These are phyloP conservation scores for Hortiboletus flavorubellus DNA, from an alignment of 768 basidiomycete species.

Conservation along the genomic window DNA sequence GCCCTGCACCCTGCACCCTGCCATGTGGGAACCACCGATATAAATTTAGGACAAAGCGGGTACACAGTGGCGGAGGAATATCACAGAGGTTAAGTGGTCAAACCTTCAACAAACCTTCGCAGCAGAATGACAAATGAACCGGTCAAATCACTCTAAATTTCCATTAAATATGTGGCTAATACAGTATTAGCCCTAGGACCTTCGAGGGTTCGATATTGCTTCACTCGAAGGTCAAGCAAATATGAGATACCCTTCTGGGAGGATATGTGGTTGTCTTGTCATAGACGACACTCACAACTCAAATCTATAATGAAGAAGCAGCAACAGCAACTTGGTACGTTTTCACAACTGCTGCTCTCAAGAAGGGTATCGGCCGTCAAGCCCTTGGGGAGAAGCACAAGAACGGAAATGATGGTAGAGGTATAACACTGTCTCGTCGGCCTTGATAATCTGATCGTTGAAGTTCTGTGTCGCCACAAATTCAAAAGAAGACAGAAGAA, in stretches of 20 bases:
- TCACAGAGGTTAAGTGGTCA: neutral
- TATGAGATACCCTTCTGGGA: slow-evolving; percentile 41
- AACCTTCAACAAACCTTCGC: no score
- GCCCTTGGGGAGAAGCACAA: slow-evolving; percentile 73
- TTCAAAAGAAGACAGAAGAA: neutral
- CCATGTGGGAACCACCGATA: no score
- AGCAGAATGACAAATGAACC: neutral
- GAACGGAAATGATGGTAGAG: slow-evolving; percentile 85
- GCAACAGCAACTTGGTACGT: neutral
- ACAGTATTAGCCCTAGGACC: neutral
- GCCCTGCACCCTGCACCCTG: no score
- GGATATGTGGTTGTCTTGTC: slow-evolving; percentile 50
- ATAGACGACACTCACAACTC: slow-evolving; percentile 63
- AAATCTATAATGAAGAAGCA: slow-evolving; percentile 27
- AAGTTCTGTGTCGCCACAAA: slow-evolving; percentile 47
- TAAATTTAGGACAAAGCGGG: no score
- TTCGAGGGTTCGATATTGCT: slow-evolving; percentile 19
- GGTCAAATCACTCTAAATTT: neutral
- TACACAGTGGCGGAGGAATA: no score
- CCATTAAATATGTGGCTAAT: neutral
- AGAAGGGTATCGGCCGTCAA: slow-evolving; percentile 82
- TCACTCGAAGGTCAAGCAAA: slow-evolving; percentile 28
- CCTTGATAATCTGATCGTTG: slow-evolving; percentile 41
- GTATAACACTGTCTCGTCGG: slow-evolving; percentile 53
- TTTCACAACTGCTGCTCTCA: slow-evolving; percentile 19